Evolutionary conservation across 768 basidiomycete genomes (phyloP).

Genomic region (Kwoniella europaea): DNA sequence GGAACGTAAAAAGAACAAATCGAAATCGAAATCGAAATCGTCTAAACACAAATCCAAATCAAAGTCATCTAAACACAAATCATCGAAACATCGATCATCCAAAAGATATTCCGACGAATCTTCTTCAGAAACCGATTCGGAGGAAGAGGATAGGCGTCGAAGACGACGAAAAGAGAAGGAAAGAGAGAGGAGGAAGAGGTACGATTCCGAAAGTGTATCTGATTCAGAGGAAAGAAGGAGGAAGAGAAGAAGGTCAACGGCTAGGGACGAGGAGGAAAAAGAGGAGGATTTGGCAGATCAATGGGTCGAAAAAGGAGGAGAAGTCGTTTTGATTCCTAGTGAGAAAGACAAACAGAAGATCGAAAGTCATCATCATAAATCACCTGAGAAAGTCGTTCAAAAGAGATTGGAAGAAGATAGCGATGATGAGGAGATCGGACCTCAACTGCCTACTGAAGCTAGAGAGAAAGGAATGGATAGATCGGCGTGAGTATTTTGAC

Average conservation of each 20-base stretch:
- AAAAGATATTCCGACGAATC: slow-evolving; percentile 32
- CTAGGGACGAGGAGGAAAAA: slow-evolving; percentile 58
- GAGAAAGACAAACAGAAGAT: slow-evolving; percentile 20
- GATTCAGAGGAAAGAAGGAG: slow-evolving; percentile 60
- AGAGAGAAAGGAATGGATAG: slow-evolving; percentile 63
- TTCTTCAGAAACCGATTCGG: slow-evolving; percentile 40
- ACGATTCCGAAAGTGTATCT: slow-evolving; percentile 52
- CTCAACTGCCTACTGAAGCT: slow-evolving; percentile 68
- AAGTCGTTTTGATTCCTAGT: slow-evolving; percentile 24
- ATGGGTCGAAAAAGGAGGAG: slow-evolving; percentile 56
- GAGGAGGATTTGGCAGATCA: slow-evolving; percentile 51
- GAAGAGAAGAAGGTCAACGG: slow-evolving; percentile 42
- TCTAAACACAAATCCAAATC: slow-evolving; percentile 38
- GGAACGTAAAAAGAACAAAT: slow-evolving; percentile 35
- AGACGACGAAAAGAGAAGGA: slow-evolving; percentile 58
- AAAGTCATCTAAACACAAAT: slow-evolving; percentile 25
- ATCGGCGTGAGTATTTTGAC: slow-evolving; percentile 62
- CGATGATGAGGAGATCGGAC: slow-evolving; percentile 78
- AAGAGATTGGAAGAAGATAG: slow-evolving; percentile 60
- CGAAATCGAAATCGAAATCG: slow-evolving; percentile 26
- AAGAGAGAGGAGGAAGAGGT: slow-evolving; percentile 62
- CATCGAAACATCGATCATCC: slow-evolving; percentile 20
- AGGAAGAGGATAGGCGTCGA: slow-evolving; percentile 32
- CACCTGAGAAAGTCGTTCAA: slow-evolving; percentile 30
- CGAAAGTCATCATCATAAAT: slow-evolving; percentile 26